Evolutionary conservation across 2,329 filamentous ascomycete genomes (phyloP), one percentile per base, ranked within the genome.

Genomic region (Colletotrichum chrysophilum): DNA sequence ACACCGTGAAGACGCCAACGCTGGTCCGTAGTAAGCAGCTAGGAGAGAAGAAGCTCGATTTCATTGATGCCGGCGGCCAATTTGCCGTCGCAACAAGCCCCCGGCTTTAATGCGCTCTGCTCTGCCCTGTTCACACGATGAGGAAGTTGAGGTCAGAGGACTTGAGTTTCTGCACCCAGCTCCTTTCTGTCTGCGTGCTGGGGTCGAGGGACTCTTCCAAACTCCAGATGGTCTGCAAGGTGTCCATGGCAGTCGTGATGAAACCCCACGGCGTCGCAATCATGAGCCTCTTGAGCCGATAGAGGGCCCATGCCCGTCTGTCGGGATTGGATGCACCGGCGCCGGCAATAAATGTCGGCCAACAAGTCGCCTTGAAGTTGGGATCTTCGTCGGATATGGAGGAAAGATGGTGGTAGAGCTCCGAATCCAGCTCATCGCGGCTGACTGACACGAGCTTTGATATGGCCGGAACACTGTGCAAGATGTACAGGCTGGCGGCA

Each of bases 1-100:
- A 94, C 71, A 93, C 94, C 78, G 87, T 95, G 24, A 87, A 90
- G 65, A 86, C 90, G 21, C 92, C 93, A 1, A 94, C 92, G 16
- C 56, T 74, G 38, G 58, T 76, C 12, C 70, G 70, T 8, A 69
- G 74, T 21, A 58, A 24, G 34, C 60, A 71, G 4, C 10, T 69
- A 24, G 34, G 32, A n/a, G 32, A 38, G 14, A 74, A 36, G 26
- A 66, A 66, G 69, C 60, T 71, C 18, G 43, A 55, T 24, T 74
- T 65, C 38, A 58, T 76, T n/a, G 58, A 61, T 10, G 70, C 70
- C 14, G 74, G 74, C 9, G 74, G 74, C 28, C 74, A 76, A 38
- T 76, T 76, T 28, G 74, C 70, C 14, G 32, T 76, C 24, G 65
- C 74, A 16, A 66, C 70, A 2, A 71, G 74, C 8, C 74, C 28